phyloP scores from a whole-genome alignment of 2,329 filamentous ascomycete species.

The Fusarium sp. region DNA sequence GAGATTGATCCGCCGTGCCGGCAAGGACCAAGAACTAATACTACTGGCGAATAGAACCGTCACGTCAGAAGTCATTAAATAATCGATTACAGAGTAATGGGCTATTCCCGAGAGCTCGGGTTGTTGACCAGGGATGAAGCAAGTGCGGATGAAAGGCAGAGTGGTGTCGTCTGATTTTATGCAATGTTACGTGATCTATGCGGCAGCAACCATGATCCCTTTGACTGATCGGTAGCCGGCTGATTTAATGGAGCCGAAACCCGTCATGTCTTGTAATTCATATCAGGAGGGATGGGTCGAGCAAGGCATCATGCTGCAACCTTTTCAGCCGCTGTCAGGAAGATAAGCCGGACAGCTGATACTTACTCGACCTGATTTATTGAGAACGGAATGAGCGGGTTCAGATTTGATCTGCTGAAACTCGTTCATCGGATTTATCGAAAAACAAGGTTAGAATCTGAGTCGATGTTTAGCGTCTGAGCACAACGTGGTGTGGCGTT shows the following conservation, averaged over 20 bases:
- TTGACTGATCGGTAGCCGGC: constrained; percentile 20
- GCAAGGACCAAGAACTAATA: constrained; percentile 12
- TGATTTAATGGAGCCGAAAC: constrained; percentile 30
- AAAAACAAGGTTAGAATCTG: neutral
- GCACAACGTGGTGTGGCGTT: constrained; percentile 1
- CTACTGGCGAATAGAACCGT: neutral
- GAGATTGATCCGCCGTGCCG: constrained; percentile 37
- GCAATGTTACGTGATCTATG: constrained; percentile 26
- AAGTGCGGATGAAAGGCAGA: constrained; percentile 10
- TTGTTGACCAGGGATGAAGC: constrained; percentile 3
- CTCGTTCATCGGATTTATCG: neutral
- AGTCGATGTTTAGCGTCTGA: neutral
- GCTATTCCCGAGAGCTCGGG: neutral
- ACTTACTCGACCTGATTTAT: constrained; percentile 4
- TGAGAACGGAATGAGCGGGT: neutral
- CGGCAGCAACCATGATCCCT: neutral
- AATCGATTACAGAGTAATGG: neutral
- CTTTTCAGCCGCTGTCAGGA: constrained; percentile 14
- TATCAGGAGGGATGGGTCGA: neutral
- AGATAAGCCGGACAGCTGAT: constrained; percentile 18
- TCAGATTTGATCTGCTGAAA: neutral
- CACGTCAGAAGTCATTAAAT: neutral
- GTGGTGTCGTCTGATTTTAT: constrained; percentile 28
- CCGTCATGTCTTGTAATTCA: constrained; percentile 2
- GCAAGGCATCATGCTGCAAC: constrained; percentile 1